Base-by-base conservation (phyloP, 2,329 filamentous ascomycete genomes). In the Ophidiomyces ophidiicola region DNA sequence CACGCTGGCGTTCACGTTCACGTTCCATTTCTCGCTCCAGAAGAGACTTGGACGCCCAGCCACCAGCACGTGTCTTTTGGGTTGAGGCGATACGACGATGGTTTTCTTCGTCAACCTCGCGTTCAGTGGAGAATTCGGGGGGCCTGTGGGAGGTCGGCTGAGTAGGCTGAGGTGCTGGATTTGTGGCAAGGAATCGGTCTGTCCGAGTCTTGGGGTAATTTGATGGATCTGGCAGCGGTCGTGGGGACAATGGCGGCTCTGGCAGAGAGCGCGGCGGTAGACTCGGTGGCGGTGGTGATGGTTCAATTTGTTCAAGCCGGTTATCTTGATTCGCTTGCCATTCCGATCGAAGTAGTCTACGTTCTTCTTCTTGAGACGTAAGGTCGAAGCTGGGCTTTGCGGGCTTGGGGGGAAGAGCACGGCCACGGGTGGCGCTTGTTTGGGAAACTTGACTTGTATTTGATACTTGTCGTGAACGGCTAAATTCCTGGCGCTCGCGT, bases 1-100 rank as follows among this genome's bases (percentile, higher is more conserved):
- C 76, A 25, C 67, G 63, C 51, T 79, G 76, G 32, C 75, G 66
- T 50, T 77, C 72, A 11, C 75, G 68, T 51, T 80, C 76, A 14
- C 72, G 70, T 53, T 80, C 75, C 76, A 78, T 80, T 48, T 80
- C 76, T 5, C 74, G 69, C 51, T 78, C 74, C 3, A 79, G 63
- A 1, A 80, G 63, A 2, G 72, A 75, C 51, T 75, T 77, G n/a
- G 67, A 70, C 0, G 73, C 72, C 72, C 72, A 76, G 1, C 70
- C 72, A 14, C 67, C 70, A 8, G 71, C 71, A 45, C 70, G 70
- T 20, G 74, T 77, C 51, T 71, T 71, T 36, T 67, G 57, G 45
- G 76, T 73, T 0, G 71, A 67, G 1, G 67, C 68, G 2, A 64
- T 47, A 11, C 74, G 71, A 11, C 71, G 67, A 34, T 64, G 64